Conservation (phyloP, 2,329 filamentous ascomycete species). For the Alternaria triticimaculans region DNA sequence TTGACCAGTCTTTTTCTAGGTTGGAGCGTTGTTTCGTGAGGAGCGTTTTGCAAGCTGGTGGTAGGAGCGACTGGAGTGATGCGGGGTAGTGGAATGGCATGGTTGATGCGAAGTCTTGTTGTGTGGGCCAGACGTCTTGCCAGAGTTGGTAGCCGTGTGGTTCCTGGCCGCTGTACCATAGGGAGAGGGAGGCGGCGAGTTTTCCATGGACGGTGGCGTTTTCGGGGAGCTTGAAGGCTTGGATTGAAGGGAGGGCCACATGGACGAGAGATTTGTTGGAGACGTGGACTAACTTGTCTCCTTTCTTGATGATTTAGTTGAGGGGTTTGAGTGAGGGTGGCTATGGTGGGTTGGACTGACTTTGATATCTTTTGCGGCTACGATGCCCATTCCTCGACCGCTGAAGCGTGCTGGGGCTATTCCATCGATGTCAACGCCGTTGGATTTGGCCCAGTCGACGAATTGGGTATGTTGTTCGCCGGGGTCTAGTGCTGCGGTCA, state of each 20-base stretch:
- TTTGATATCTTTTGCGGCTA: conserved; percentile 71
- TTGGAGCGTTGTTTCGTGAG: conserved; percentile 64
- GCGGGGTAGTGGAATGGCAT: conserved; percentile 65
- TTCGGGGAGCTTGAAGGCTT: conserved; percentile 56
- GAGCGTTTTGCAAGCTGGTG: conserved; percentile 49
- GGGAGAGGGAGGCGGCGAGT: conserved; percentile 71
- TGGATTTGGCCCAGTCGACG: conserved; percentile 69
- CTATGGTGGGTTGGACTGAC: conserved; percentile 51
- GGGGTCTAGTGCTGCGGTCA: conserved; percentile 43
- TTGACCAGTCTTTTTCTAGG: conserved; percentile 58
- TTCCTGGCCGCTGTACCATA: conserved; percentile 48
- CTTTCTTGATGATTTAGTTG: conserved; percentile 55
- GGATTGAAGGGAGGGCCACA: conserved; percentile 62
- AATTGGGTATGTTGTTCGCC: conserved; percentile 61
- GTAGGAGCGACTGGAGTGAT: conserved; percentile 50
- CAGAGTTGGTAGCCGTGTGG: conserved; percentile 61
- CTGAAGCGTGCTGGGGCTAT: conserved; percentile 71
- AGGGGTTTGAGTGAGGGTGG: background rate
- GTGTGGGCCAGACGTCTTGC: conserved; percentile 71
- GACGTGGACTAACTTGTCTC: conserved; percentile 69
- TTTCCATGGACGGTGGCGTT: conserved; percentile 72
- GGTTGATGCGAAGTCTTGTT: conserved; percentile 63
- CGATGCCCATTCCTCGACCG: conserved; percentile 78
- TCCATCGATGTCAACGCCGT: conserved; percentile 71
- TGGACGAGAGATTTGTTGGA: conserved; percentile 69